Percentiles rank a stretch among this genome's conserved stretches.
These are phyloP conservation scores for Tuber microsphaerosporum DNA, from an alignment of 495 filamentous ascomycete species.

Conservation along the genomic window DNA sequence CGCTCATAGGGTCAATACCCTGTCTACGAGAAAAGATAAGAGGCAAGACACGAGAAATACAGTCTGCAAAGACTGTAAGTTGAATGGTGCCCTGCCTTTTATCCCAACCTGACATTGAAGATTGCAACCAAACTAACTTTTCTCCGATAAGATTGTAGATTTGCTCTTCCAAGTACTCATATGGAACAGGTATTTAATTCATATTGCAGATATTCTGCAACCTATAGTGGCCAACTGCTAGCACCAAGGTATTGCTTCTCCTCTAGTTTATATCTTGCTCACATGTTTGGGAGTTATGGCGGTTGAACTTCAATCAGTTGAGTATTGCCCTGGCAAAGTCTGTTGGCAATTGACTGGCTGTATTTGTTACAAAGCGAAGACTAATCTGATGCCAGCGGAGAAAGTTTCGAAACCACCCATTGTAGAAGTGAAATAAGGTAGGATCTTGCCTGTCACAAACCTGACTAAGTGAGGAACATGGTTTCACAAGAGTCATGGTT, in stretches of 20 bases:
- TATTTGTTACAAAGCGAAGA: background rate
- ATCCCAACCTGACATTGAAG: background rate
- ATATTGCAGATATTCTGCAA: background rate
- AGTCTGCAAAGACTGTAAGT: background rate
- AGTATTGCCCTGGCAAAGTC: background rate
- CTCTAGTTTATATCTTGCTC: too few relatives aligned
- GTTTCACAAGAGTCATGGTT: too few relatives aligned
- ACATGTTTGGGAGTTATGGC: background rate
- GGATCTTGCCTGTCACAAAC: too few relatives aligned
- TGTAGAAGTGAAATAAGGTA: background rate
- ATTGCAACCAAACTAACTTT: background rate
- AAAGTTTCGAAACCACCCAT: constrained; percentile 1
- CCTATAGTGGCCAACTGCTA: background rate
- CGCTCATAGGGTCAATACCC: background rate
- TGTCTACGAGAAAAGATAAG: background rate
- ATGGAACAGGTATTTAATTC: background rate
- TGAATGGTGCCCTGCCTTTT: background rate
- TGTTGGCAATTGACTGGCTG: background rate
- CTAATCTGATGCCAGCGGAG: background rate
- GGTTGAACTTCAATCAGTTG: background rate
- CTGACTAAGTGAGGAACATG: too few relatives aligned
- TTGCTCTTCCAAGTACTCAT: background rate
- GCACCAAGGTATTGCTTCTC: too few relatives aligned
- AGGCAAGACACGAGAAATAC: background rate
- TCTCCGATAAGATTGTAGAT: background rate